A percentile compares a stretch with the other conserved stretches of the same genome.
phyloP scores from a whole-genome alignment of 192 early-diverging fungal species.

The Gonapodya sp. region DNA sequence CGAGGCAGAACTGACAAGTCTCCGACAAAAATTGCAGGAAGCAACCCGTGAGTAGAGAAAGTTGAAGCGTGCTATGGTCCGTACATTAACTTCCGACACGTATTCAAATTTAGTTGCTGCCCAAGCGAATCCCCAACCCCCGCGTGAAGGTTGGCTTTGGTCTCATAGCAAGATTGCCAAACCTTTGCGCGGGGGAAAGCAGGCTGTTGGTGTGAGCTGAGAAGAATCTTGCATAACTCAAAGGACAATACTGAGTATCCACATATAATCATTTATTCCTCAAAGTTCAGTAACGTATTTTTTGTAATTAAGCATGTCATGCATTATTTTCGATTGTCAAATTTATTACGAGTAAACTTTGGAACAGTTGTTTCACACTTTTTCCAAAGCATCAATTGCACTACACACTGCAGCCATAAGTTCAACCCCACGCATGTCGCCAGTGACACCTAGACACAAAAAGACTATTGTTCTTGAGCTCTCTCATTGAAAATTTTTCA shows the following conservation, averaged over 20 bases:
- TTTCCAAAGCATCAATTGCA: not conserved
- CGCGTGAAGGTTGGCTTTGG: conserved; percentile 12
- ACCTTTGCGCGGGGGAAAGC: conserved; percentile 11
- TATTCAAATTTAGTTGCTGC: not conserved
- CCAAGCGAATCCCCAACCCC: not conserved
- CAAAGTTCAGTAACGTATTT: not conserved
- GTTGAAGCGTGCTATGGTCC: not conserved
- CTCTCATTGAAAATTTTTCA: not conserved
- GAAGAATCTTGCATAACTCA: no score
- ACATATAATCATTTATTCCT: not conserved
- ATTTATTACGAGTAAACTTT: not conserved
- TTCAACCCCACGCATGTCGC: not conserved
- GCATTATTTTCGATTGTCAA: not conserved
- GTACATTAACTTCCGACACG: not conserved
- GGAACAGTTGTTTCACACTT: no score
- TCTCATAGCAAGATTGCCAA: conserved; percentile 13
- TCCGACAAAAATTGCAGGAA: conserved; percentile 71
- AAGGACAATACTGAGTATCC: no score
- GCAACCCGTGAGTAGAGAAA: conserved; percentile 25
- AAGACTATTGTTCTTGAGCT: not conserved
- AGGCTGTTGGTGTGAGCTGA: not conserved
- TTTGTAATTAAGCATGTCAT: not conserved
- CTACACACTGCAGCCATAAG: not conserved
- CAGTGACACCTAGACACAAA: not conserved
- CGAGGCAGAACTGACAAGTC: conserved; percentile 67